Conservation (phyloP, 1,284 basidiomycete species). For the Ustilago loliicola region DNA sequence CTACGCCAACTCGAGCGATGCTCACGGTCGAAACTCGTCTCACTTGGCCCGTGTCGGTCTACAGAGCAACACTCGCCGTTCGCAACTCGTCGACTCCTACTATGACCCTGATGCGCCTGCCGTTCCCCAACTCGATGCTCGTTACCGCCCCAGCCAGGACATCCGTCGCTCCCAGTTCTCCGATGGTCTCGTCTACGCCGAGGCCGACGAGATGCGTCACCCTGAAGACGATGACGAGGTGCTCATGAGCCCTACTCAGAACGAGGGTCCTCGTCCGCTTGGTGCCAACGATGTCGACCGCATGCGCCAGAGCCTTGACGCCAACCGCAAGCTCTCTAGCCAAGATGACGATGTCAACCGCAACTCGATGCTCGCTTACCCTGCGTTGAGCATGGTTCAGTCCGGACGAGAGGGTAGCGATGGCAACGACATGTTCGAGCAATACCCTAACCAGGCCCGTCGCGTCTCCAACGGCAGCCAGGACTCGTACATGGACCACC, state of each 20-base stretch:
- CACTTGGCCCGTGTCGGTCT: constrained; percentile 49
- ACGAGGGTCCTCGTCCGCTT: constrained; percentile 54
- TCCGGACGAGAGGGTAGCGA: constrained; percentile 50
- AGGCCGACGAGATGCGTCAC: constrained; percentile 27
- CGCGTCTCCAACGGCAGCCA: constrained; percentile 22
- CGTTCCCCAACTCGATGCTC: constrained; percentile 49
- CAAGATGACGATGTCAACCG: constrained; percentile 28
- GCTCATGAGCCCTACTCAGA: constrained; percentile 63
- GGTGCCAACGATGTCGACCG: constrained; percentile 48
- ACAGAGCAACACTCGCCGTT: constrained; percentile 38
- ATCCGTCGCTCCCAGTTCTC: constrained; percentile 38
- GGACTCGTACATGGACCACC: constrained; percentile 53
- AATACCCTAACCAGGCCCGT: constrained; percentile 18
- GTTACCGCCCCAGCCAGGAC: constrained; percentile 46
- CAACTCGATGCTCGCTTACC: constrained; percentile 64
- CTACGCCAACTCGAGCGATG: constrained; percentile 57
- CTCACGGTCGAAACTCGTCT: constrained; percentile 41
- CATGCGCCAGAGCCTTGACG: constrained; percentile 56
- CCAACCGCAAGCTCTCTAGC: constrained; percentile 34
- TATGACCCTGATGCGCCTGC: constrained; percentile 60
- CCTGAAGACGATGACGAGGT: constrained; percentile 55
- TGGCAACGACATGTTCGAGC: constrained; percentile 55
- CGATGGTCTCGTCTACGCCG: constrained; percentile 51
- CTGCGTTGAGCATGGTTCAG: constrained; percentile 56
- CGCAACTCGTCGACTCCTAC: constrained; percentile 55